Base-by-base conservation (phyloP, 2,329 filamentous ascomycete genomes). In the Pseudopithomyces chartarum region DNA sequence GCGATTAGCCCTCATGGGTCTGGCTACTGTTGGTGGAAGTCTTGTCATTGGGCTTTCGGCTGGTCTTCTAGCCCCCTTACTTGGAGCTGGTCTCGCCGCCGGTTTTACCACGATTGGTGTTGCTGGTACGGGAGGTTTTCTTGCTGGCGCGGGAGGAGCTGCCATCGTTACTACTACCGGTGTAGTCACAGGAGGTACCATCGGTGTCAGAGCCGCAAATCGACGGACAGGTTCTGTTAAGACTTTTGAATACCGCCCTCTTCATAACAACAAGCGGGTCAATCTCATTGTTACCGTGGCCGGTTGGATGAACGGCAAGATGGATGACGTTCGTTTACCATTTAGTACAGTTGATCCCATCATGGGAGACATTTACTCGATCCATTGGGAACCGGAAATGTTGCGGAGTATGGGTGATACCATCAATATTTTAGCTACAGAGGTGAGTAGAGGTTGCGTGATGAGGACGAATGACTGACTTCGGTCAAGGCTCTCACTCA, bases 321-420 rank as follows among this genome's bases (percentile, higher is more conserved):
- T 96, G 52, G 95, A 99, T 78, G 95, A 99, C 74, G 93, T 99
- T 48, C 90, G 95, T 58, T 79, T 99, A 69, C 95, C 95, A 7
- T 99, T 90, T 77, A 97, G 92, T 79, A 99, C 96, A 0, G 90
- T 99, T 6, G 93, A 99, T 74, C 92, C 96, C 0, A 86, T 98
- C 61, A 99, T 99, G 95, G 95, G 95, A 12, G 95, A 99, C 72
- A 88, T 99, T 15, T 99, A 99, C 78, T 97, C 94, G 0, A 89
- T 99, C 11, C 82, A 96, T 56, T 99, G 95, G 93, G 95, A 99
- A 76, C 96, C 95, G 2, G 95, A 99, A 73, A 96, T 99, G 93
- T 84, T 99, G 71, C 89, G 87, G 66, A 97, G 92, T 76, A 99
- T 97, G 89, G 95, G 95, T 85, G 91, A 95, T 73, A 99, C 95